Evolutionary conservation across 371 early-diverging fungal species (phyloP).

Genomic region (Apophysomyces variabilis): DNA sequence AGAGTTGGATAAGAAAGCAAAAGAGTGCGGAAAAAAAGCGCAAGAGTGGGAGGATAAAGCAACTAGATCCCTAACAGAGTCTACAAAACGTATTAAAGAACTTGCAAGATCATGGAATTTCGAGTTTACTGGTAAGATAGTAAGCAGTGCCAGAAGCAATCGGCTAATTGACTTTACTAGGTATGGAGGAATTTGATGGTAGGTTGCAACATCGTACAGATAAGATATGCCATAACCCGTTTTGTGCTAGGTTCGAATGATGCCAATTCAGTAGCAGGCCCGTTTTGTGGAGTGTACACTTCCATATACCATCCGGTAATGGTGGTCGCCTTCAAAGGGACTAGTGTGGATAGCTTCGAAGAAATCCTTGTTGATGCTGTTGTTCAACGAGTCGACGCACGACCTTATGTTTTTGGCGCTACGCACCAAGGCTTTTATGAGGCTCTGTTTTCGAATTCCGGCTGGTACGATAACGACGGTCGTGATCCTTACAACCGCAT

Average conservation of each 20-base stretch:
- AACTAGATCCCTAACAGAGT: no score
- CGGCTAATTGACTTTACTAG: no score
- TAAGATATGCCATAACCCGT: no score
- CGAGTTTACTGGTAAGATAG: no score
- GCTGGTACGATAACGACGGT: constrained; percentile 16
- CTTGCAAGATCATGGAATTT: no score
- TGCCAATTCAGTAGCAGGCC: constrained; percentile 45
- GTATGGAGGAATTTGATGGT: no score
- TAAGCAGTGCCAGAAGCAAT: no score
- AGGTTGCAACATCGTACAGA: no score
- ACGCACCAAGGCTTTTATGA: constrained; percentile 40
- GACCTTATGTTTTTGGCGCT: constrained; percentile 27
- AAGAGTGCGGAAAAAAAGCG: no score
- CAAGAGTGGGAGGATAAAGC: no score
- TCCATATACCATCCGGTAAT: constrained; percentile 42
- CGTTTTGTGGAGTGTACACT: constrained; percentile 45
- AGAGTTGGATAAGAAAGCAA: no score
- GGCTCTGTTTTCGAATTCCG: constrained; percentile 22
- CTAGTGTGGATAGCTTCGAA: constrained; percentile 27
- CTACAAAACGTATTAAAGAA: no score
- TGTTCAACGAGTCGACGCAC: constrained; percentile 32
- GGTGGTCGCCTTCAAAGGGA: constrained; percentile 47
- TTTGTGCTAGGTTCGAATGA: constrained; percentile 33
- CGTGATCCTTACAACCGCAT: constrained; percentile 50
- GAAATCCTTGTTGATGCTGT: constrained; percentile 39